These are phyloP conservation scores for Conringia planisiliqua DNA, from an alignment of 345 rosid species.

Conservation along the genomic window DNA sequence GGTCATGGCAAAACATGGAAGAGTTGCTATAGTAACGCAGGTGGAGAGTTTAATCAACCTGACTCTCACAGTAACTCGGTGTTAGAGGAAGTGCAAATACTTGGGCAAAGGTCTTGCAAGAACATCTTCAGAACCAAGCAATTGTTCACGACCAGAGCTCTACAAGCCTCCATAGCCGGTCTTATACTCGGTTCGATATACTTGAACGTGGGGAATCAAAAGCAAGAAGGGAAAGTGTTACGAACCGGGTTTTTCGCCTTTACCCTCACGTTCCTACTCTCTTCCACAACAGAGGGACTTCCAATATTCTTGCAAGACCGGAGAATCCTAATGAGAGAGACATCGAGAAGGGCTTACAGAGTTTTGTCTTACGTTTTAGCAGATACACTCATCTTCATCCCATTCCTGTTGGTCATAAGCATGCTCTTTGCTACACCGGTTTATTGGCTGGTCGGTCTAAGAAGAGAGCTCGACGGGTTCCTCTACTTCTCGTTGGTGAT, in stretches of 20 bases:
- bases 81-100: constrained; percentile 53
- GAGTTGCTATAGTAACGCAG: constrained; percentile 4
- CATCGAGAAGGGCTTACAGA: constrained; percentile 76
- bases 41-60: constrained; percentile 35
- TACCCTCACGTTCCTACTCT: constrained; percentile 76
- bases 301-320: constrained; percentile 86
- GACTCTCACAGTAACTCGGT: constrained; percentile 44
- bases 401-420: constrained; percentile 61
- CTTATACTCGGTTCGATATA: constrained; percentile 70
- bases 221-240: constrained; percentile 42
- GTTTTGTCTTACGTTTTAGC: constrained; percentile 65
- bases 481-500: constrained; percentile 69
- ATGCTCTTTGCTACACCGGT: constrained; percentile 75
- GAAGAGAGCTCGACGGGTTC: constrained; percentile 53
- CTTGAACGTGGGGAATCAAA: constrained; percentile 52
- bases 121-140: constrained; percentile 87
- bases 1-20: constrained; percentile 29
- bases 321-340: constrained; percentile 71
- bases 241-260: constrained; percentile 82
- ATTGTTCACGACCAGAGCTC: constrained; percentile 61
- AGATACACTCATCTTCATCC: constrained; percentile 65
- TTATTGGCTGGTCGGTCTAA: constrained; percentile 82
- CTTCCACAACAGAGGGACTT: constrained; percentile 87
- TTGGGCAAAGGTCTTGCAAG: constrained; percentile 71
- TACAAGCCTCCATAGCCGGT: constrained; percentile 74